Percentiles rank a stretch among this genome's conserved stretches.
These are phyloP conservation scores for Ambrosia hybrid DNA, from an alignment of 140 eudicot genomes.

Conservation along the genomic window DNA sequence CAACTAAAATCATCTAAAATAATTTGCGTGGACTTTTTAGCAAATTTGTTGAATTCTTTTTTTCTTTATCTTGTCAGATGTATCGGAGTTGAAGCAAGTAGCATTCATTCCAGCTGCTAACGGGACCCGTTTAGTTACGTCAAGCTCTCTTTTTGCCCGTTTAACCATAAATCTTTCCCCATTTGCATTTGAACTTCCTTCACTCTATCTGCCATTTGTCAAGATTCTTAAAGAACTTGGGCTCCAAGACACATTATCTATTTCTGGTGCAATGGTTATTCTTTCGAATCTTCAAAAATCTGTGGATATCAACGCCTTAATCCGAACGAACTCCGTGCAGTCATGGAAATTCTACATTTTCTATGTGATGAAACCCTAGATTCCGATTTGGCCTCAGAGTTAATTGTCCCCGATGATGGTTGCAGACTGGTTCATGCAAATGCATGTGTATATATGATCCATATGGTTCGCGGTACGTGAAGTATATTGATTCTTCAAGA, in stretches of 20 bases:
- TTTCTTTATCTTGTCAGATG: conserved; percentile 41
- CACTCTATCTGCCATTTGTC: conserved; percentile 82
- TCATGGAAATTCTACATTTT: conserved; percentile 71
- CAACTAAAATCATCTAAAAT: background rate
- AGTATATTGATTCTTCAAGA: conserved; percentile 75
- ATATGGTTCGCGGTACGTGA: conserved; percentile 75
- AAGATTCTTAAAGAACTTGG: conserved; percentile 89
- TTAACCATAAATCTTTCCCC: conserved; percentile 87
- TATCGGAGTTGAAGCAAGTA: conserved; percentile 67
- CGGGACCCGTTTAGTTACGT: conserved; percentile 91
- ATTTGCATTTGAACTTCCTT: conserved; percentile 95
- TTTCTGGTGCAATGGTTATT: conserved; percentile 76
- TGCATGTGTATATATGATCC: conserved; percentile 85
- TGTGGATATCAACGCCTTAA: conserved; percentile 96
- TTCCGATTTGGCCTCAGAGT: conserved; percentile 58
- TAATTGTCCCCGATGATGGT: conserved; percentile 95
- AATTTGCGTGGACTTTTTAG: background rate
- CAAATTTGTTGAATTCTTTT: background rate
- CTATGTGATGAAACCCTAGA: conserved; percentile 57
- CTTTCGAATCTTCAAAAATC: conserved; percentile 81
- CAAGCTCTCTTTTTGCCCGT: conserved; percentile 85
- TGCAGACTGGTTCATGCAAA: conserved; percentile 95
- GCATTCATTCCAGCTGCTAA: conserved; percentile 99
- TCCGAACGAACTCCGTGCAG: conserved; percentile 98
- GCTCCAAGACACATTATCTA: conserved; percentile 69